Evolutionary conservation across 164 flowering plant species (phyloP), one percentile per base, ranked within the genome.

Genomic region (Piper betle): DNA sequence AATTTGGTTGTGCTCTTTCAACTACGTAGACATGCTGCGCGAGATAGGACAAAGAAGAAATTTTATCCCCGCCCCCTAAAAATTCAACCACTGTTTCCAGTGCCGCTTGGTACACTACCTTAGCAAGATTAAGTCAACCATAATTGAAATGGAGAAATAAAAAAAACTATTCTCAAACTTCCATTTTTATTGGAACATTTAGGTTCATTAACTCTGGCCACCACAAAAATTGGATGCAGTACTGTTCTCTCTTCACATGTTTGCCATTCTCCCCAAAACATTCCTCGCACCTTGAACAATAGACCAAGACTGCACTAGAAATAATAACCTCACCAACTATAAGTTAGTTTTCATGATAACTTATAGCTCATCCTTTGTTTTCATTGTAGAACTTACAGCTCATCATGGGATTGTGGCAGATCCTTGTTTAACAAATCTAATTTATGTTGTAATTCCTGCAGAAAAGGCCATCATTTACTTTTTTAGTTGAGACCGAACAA

Each of bases 371-470:
- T 13, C 18, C 12, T 15, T 62, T 17, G 39, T 52, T 41, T 46
- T 20, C 25, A n/a, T 53, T 19, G 1, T 18, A 39, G 4, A 20
- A 52, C 37, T 79, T 64, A 86, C 54, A 93, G 87, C 72, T 93
- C 98, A 68, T 93, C 98, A 20, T 74, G 93, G n/a, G 57, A 55
- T 65, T 67, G 72, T 2, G 89, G 90, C 68, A 81, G 82, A 63
- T 79, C 79, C 65, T 64, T 75, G 73, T 81, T 89, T 86, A 89
- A 46, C 64, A 39, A 37, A 1, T 82, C 91, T 64, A 90, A 78
- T 70, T 88, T 86, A 1, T 79, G 74, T 74, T 82, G 77, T 41
- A 93, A 72, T 74, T 89, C 98, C 97, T 93, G 69, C 60, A 50
- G 74, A 55, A 73, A 68, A 64, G 16, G 59, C 43, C 53, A 58